Base-by-base conservation (phyloP, 1,284 basidiomycete species). In the Rhodotorula sp. region DNA sequence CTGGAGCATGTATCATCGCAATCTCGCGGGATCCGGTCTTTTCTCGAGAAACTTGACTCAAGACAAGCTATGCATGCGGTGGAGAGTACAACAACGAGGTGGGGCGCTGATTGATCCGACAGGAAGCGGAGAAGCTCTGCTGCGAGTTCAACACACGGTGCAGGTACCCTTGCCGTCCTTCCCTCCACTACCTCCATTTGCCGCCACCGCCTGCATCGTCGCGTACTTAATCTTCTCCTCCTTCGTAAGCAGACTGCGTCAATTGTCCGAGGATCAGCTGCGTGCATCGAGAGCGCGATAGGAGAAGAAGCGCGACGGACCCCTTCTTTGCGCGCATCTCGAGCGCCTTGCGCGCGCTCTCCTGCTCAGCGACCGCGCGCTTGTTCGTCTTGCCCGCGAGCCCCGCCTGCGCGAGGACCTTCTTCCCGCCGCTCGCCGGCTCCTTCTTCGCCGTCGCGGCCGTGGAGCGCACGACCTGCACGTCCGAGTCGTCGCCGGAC, bases 281-380 rank as follows among this genome's bases (percentile, higher is more conserved):
- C 7, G 52, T 34, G 27, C 3, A 12, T 3, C 16, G 17, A 25
- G 41, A 66, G 16, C 0, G n/a, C 14, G 16, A 14, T 12, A 17
- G 16, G 49, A 3, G 7, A 49, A 57, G 13, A 27, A 44, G 7
- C 23, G 25, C 2, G 41, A 68, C 74, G 42, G 53, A 75, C 69
- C 77, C 77, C 56, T 74, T 75, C 70, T 71, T 67, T 13, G 76
- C 76, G 48, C 77, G 64, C 17, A 67, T 69, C 61, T 77, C 70
- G 44, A 78, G 60, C n/a, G 74, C 74, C 52, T 74, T 63, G 41
- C 60, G 65, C 27, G 66, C 63, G 25, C 68, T 70, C 57, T 68
- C 67, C 45, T 73, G 67, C 54, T 77, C 77, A 41, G 61, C 68
- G 46, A 65, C 19, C 9, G 71, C 75, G 14, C 77, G 50, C 57